Evolutionary conservation across 306 rosid species (phyloP).

Genomic region (Corylus heterophylla): DNA sequence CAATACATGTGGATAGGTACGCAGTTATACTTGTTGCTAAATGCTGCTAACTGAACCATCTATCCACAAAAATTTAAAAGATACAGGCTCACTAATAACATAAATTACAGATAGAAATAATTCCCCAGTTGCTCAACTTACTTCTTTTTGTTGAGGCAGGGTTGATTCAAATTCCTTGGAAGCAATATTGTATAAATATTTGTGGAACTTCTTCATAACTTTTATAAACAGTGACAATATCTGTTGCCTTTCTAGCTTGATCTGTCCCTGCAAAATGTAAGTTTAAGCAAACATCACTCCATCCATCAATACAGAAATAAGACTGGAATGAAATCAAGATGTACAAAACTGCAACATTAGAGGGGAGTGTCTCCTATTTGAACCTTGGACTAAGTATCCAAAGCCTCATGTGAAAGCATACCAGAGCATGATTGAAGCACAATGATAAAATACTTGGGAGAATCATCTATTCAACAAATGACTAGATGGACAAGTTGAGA

Average conservation of each 20-base stretch:
- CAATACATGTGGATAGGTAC: background rate
- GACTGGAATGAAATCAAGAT: background rate
- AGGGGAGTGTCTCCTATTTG: background rate
- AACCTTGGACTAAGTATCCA: background rate
- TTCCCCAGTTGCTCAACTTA: constrained; percentile 37
- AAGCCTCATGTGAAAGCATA: background rate
- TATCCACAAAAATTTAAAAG: background rate
- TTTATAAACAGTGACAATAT: constrained; percentile 83
- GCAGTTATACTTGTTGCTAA: background rate
- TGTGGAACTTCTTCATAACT: constrained; percentile 75
- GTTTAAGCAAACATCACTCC: constrained; percentile 22
- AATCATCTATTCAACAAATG: background rate
- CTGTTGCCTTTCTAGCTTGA: constrained; percentile 69
- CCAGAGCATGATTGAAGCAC: background rate
- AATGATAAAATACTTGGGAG: constrained; percentile 5
- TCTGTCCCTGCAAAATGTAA: constrained; percentile 55
- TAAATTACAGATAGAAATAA: background rate
- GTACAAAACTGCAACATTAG: background rate
- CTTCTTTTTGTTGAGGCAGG: constrained; percentile 76
- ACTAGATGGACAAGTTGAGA: constrained; percentile 9
- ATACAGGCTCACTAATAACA: background rate
- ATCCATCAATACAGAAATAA: constrained; percentile 15
- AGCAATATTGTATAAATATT: constrained; percentile 54
- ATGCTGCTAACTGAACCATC: background rate
- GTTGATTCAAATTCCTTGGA: constrained; percentile 75